phyloP scores from a whole-genome alignment of 306 rosid species.

The Luffa acutangula region DNA sequence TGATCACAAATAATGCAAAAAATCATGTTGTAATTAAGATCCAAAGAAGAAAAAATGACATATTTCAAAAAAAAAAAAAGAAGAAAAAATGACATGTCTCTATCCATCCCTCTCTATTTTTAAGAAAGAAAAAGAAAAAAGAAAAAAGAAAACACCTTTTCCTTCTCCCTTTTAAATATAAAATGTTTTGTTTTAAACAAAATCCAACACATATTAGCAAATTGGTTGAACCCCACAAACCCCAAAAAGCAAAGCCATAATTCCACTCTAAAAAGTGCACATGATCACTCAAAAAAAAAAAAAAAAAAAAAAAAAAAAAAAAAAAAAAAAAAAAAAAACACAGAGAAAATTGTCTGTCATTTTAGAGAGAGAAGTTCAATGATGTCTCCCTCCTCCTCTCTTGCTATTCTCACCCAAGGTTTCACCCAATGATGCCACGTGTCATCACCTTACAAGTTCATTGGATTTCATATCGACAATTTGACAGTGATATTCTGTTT shows the following conservation, averaged over 20 bases:
- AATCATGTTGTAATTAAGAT: neutral
- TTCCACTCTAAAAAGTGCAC: neutral
- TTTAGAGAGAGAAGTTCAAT: neutral
- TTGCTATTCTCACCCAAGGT: neutral
- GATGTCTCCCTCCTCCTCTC: neutral
- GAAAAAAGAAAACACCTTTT: neutral
- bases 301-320: no score
- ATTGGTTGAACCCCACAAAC: slow-evolving; percentile 1
- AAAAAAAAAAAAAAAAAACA: neutral
- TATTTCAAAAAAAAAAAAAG: no score
- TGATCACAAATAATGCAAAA: neutral
- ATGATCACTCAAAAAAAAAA: neutral
- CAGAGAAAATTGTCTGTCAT: slow-evolving; percentile 4
- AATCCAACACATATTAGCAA: slow-evolving; percentile 4
- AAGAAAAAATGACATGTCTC: neutral
- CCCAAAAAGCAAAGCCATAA: slow-evolving; percentile 6
- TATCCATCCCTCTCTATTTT: neutral
- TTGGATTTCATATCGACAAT: neutral
- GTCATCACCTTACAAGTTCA: neutral
- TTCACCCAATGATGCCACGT: neutral
- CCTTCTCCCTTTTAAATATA: neutral
- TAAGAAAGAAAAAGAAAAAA: neutral
- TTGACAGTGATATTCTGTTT: neutral
- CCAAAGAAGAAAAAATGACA: neutral
- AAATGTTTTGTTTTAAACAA: neutral